Percentiles rank a stretch among this genome's conserved stretches.
phyloP scores from a whole-genome alignment of 768 basidiomycete genomes.

The Sutorius australiensis region DNA sequence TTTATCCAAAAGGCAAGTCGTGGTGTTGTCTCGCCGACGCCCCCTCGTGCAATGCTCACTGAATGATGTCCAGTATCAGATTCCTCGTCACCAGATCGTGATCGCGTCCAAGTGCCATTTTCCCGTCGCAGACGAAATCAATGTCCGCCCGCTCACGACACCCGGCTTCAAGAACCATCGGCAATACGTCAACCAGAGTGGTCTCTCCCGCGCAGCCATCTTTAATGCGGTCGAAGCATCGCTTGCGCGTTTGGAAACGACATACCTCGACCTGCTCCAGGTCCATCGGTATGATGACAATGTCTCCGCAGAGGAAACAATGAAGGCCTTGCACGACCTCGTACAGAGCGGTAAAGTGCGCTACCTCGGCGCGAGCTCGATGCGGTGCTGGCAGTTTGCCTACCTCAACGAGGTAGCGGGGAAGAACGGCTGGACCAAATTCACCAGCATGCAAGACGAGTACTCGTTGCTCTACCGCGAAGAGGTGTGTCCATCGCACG shows the following conservation, averaged over 20 bases:
- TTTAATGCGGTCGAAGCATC: constrained; percentile 38
- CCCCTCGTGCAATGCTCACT: no score
- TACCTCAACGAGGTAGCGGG: constrained; percentile 43
- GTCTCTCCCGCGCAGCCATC: constrained; percentile 36
- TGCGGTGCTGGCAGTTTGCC: constrained; percentile 46
- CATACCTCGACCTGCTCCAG: constrained; percentile 42
- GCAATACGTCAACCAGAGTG: constrained; percentile 32
- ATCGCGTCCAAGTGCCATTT: constrained; percentile 29
- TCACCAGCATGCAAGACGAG: constrained; percentile 54
- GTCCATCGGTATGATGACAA: constrained; percentile 40
- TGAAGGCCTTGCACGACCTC: constrained; percentile 50
- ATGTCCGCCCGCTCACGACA: neutral
- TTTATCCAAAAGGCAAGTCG: constrained; percentile 34
- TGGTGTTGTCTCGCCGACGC: no score
- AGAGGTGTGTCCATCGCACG: constrained; percentile 32
- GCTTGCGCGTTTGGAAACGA: constrained; percentile 33
- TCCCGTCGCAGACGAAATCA: constrained; percentile 9
- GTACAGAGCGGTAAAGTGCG: constrained; percentile 46
- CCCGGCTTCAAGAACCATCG: constrained; percentile 4
- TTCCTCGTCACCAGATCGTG: constrained; percentile 32
- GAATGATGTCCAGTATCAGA: constrained; percentile 20
- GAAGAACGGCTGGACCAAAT: constrained; percentile 48
- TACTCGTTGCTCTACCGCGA: constrained; percentile 55
- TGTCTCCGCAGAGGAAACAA: constrained; percentile 41
- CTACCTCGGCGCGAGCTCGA: constrained; percentile 48